Evolutionary conservation across 768 basidiomycete genomes (phyloP).

Genomic region (Cystoderma amianthinum): DNA sequence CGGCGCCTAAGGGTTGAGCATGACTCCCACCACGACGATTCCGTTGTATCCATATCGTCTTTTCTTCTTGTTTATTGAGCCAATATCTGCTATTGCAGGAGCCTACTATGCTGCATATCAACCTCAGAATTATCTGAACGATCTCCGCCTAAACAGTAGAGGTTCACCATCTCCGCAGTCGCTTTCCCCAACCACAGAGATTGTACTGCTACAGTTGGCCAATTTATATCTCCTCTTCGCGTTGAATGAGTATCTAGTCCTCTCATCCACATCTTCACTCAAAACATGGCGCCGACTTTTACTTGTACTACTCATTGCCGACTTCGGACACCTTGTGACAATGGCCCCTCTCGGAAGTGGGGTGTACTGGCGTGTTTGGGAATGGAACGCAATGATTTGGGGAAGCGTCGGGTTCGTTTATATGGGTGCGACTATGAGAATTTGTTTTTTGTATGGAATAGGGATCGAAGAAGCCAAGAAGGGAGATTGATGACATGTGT

Average conservation of each 20-base stretch:
- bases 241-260: slow-evolving; percentile 41
- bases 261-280: slow-evolving; percentile 32
- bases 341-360: slow-evolving; percentile 34
- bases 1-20: no score
- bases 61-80: no score
- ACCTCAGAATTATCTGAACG: no score
- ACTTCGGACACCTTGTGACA: slow-evolving; percentile 39
- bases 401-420: slow-evolving; percentile 51
- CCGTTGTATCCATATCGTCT: no score
- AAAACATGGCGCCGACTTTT: slow-evolving; percentile 36
- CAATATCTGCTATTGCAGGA: no score
- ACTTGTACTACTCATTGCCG: slow-evolving; percentile 36
- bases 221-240: slow-evolving; percentile 48
- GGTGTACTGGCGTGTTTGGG: slow-evolving; percentile 36
- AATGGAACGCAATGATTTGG: slow-evolving; percentile 49
- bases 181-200: slow-evolving; percentile 21
- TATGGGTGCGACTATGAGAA: slow-evolving; percentile 33
- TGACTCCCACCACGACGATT: no score
- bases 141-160: no score
- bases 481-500: no score
- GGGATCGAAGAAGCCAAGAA: no score
- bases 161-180: no score
- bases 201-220: slow-evolving; percentile 38
- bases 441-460: no score
- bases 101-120: no score